Evolutionary conservation across 2,329 filamentous ascomycete genomes (phyloP).

Genomic region (Teratosphaeriaceae sp.): DNA sequence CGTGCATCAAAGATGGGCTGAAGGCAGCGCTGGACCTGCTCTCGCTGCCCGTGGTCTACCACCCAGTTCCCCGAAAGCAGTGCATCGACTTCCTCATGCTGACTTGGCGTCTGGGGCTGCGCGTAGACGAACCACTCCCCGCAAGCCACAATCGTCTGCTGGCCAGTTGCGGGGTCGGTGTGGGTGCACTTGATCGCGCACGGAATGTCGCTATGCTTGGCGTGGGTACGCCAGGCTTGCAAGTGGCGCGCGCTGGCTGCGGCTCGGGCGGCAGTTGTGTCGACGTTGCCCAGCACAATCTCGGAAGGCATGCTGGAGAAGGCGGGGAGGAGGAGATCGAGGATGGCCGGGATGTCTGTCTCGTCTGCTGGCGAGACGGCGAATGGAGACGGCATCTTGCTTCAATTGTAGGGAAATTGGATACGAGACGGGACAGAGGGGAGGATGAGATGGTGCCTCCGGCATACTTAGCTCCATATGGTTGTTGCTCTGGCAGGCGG

Average conservation of each 20-base stretch:
- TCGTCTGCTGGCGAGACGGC: no score
- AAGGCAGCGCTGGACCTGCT: constrained; percentile 5
- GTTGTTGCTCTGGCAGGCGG: no score
- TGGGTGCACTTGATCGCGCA: constrained; percentile 18
- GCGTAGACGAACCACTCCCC: constrained; percentile 20
- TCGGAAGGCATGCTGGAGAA: constrained; percentile 13
- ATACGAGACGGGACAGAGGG: no score
- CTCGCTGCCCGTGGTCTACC: constrained; percentile 6
- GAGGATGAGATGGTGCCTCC: no score
- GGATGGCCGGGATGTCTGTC: constrained; percentile 18
- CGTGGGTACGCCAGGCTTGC: constrained; percentile 16
- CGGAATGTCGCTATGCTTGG: constrained; percentile 6
- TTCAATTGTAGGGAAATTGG: no score
- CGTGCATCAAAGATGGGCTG: constrained; percentile 12
- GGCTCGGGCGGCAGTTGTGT: constrained; percentile 10
- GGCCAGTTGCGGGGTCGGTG: constrained; percentile 12
- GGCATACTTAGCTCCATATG: no score
- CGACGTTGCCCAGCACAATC: constrained; percentile 13
- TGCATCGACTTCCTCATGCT: constrained; percentile 9
- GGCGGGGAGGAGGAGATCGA: constrained; percentile 13
- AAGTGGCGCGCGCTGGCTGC: constrained; percentile 14
- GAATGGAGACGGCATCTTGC: no score
- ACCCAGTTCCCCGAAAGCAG: constrained; percentile 16
- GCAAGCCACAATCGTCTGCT: constrained; percentile 16
- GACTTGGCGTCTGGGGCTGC: constrained; percentile 7